These are phyloP conservation scores for Crepidotus variabilis DNA, from an alignment of 768 basidiomycete species.

Conservation along the genomic window DNA sequence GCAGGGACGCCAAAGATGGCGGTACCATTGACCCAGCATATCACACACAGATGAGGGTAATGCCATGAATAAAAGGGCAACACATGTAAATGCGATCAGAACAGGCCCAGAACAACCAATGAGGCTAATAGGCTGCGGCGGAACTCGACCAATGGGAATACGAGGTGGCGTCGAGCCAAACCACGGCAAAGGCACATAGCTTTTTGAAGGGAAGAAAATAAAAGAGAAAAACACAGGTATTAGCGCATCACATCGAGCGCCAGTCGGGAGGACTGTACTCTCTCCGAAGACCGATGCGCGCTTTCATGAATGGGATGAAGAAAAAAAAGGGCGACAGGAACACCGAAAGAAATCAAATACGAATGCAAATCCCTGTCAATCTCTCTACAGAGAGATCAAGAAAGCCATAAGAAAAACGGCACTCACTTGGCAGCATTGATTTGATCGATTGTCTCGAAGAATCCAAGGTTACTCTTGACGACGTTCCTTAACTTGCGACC, in stretches of 20 bases:
- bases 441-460: conserved; percentile 87
- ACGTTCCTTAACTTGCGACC: conserved; percentile 82
- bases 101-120: not conserved
- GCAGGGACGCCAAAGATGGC: not conserved
- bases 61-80: not conserved
- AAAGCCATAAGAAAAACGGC: not conserved
- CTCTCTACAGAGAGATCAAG: not conserved
- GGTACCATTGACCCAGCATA: not conserved
- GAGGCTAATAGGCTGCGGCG: not conserved
- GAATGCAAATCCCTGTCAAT: not conserved
- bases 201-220: not conserved
- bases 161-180: not conserved
- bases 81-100: not conserved
- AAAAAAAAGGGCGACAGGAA: not conserved
- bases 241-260: not conserved
- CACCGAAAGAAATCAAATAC: not conserved
- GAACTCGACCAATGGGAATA: not conserved
- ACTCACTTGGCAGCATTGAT: conserved; percentile 80
- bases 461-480: conserved; percentile 86
- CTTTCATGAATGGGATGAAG: not conserved
- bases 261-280: not conserved
- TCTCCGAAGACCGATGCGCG: not conserved
- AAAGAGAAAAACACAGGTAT: not conserved
- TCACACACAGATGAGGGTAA: not conserved
- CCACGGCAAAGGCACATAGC: not conserved